Percentiles rank a stretch among this genome's conserved stretches.
These are phyloP conservation scores for Epithemia pelagica DNA, from an alignment of 108 stramenopile species.

Conservation along the genomic window DNA sequence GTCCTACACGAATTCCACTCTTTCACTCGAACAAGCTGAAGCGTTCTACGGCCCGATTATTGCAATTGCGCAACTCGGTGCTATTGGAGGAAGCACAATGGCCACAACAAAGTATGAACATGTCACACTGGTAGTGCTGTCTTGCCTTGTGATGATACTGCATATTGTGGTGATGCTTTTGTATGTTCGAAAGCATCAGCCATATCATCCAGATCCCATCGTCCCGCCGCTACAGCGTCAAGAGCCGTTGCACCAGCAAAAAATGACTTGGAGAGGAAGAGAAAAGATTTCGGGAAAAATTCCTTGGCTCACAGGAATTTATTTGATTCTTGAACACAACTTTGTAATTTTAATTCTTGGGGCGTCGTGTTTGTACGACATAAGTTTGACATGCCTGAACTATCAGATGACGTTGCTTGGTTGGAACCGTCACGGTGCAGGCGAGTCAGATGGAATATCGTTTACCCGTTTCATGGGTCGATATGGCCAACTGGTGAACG, in stretches of 20 bases:
- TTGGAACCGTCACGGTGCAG: conserved; percentile 46
- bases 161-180: conserved; percentile 35
- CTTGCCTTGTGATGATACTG: conserved; percentile 31
- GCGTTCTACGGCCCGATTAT: conserved; percentile 90
- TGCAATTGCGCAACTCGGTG: conserved; percentile 89
- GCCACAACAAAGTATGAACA: conserved; percentile 25
- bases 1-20: conserved; percentile 89
- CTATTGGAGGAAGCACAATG: conserved; percentile 82
- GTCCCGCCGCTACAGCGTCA: not conserved
- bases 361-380: conserved; percentile 92
- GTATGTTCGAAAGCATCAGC: conserved; percentile 31
- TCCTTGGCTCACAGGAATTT: conserved; percentile 48
- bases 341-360: conserved; percentile 89
- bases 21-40: conserved; percentile 84
- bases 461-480: conserved; percentile 87
- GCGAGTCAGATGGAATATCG: conserved; percentile 25
- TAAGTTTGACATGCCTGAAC: conserved; percentile 90
- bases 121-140: conserved; percentile 30
- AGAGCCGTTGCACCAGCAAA: not conserved
- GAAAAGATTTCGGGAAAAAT: not conserved
- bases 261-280: not conserved
- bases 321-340: conserved; percentile 75
- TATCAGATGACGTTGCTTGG: conserved; percentile 96
- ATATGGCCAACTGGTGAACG: conserved; percentile 85
- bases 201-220: not conserved